Evolutionary conservation across 2,329 filamentous ascomycete species (phyloP), one percentile per base, ranked within the genome.

Genomic region (Aureobasidium sp.): DNA sequence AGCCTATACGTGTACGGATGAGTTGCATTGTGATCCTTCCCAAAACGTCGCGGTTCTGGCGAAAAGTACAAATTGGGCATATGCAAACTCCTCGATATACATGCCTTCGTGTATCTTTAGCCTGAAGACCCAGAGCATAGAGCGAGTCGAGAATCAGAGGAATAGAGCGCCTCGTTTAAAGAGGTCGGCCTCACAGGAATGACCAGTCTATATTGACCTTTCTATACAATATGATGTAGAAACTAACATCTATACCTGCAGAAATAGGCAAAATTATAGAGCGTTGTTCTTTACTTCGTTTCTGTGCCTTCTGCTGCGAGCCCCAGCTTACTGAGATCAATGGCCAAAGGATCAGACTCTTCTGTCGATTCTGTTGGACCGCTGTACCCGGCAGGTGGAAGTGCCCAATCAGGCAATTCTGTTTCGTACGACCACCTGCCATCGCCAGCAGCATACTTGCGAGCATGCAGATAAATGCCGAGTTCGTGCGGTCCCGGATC

Each of bases 401-500:
- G 74, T 17, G 92, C 93, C 94, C 94, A 99, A 24, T 79, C 78
- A 1, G 94, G 94, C 71, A 97, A 79, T 27, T 86, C 84, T 67
- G 92, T 97, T 70, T 87, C 84, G 74, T 97, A 97, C 59, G 86
- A 86, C 94, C 94, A 99, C 59, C 81, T 81, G 4, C 92, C 93
- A 29, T 86, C 85, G 29, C 86, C 84, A 72, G 93, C 92, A 67
- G 93, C 87, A 73, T 99, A 99, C 50, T 90, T 86, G 64, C 92
- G 84, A 63, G 93, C 95, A 77, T 99, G 94, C 65, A 99, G 81
- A 82, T 93, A 99, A 44, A 99, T 88, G 0, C 90, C 90, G 51
- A 99, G 81, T 78, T 99, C 94, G 70, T 97, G 92, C 46, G 81
- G 77, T 0, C 92, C 92, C 0, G 94, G 94, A 71, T 99, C 94